These are phyloP conservation scores for Synchytrium microbalum DNA, from an alignment of 371 early-diverging fungal species.

Conservation along the genomic window DNA sequence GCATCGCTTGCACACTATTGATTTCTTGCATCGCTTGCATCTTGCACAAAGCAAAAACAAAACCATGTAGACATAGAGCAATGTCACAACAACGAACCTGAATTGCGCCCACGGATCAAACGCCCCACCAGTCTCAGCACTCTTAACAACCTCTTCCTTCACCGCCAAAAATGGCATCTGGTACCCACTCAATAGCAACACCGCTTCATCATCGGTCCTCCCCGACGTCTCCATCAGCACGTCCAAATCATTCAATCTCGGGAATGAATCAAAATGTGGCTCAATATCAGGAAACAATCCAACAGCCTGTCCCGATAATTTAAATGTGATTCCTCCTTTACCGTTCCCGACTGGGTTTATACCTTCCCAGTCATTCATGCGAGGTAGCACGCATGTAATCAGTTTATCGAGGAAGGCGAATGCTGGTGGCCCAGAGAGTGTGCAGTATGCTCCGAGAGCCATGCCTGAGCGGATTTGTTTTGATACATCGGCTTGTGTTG, in stretches of 20 bases:
- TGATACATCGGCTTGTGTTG: conserved; percentile 68
- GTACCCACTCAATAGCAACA: conserved; percentile 80
- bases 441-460: conserved; percentile 80
- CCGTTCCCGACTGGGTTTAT: conserved; percentile 32
- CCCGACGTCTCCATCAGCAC: conserved; percentile 82
- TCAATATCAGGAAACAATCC: conserved; percentile 89
- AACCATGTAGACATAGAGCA: too few species aligned
- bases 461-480: conserved; percentile 60
- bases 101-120: conserved; percentile 34
- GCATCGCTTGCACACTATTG: too few species aligned
- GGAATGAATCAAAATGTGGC: conserved; percentile 85
- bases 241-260: conserved; percentile 77
- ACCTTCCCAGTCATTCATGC: conserved; percentile 87
- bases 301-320: conserved; percentile 70
- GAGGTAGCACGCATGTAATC: conserved; percentile 86
- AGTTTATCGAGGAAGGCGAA: conserved; percentile 91
- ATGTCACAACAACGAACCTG: conserved; percentile 13
- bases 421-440: conserved; percentile 75
- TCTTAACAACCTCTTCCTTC: conserved; percentile 17
- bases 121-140: conserved; percentile 10
- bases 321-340: conserved; percentile 73
- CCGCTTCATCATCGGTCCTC: conserved; percentile 69
- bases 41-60: too few species aligned
- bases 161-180: conserved; percentile 71
- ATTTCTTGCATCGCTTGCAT: too few species aligned